phyloP scores from a whole-genome alignment of 2,329 filamentous ascomycete genomes.

The Tolypocladium pustulatum region DNA sequence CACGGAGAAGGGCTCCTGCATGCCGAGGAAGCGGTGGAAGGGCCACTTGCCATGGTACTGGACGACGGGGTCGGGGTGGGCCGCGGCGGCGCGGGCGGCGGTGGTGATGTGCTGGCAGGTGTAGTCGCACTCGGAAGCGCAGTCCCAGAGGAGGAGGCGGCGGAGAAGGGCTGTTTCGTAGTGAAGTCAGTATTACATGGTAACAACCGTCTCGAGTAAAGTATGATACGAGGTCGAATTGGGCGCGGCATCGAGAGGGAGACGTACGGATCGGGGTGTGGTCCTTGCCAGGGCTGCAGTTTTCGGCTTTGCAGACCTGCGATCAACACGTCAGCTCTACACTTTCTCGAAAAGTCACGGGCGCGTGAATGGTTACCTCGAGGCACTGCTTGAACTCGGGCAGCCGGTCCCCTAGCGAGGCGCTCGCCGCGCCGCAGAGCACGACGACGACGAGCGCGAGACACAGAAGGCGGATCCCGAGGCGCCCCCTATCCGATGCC shows the following conservation, averaged over 20 bases:
- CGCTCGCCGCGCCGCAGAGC: constrained; percentile 38
- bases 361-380: constrained; percentile 39
- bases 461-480: constrained; percentile 18
- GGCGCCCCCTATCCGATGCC: constrained; percentile 20
- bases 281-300: constrained; percentile 56
- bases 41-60: constrained; percentile 99
- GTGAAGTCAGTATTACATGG: not conserved
- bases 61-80: constrained; percentile 57
- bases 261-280: constrained; percentile 59
- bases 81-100: constrained; percentile 51
- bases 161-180: constrained; percentile 59
- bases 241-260: constrained; percentile 3
- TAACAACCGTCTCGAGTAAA: not conserved
- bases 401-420: constrained; percentile 73
- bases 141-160: constrained; percentile 84
- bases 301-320: constrained; percentile 70
- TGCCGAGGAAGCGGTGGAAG: constrained; percentile 78
- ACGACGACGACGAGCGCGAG: constrained; percentile 26
- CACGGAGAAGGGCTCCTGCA: constrained; percentile 91
- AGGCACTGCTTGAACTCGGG: constrained; percentile 85
- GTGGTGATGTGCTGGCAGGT: constrained; percentile 93
- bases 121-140: constrained; percentile 92
- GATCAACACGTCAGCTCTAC: constrained; percentile 5
- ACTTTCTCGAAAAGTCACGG: not conserved
- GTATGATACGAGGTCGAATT: not conserved